Evolutionary conservation across 257 asterid species (phyloP).

Genomic region (Cruciata laevipes): DNA sequence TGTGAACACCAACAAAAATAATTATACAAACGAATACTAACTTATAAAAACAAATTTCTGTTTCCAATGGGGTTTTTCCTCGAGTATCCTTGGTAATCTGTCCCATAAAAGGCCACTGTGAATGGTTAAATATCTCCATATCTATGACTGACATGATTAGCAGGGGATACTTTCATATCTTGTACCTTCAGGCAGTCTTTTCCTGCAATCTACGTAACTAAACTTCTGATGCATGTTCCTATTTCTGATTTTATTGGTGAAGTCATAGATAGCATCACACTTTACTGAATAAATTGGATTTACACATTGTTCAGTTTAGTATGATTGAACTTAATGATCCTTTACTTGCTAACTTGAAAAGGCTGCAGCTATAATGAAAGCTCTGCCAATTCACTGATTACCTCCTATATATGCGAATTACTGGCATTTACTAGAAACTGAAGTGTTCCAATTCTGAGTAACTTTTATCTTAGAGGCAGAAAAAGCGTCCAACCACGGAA

Average conservation of each 20-base stretch:
- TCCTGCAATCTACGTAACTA: not conserved
- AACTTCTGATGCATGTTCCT: not conserved
- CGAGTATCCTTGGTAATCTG: not conserved
- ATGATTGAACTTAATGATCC: not conserved
- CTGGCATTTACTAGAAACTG: not conserved
- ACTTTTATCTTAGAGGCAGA: conserved; percentile 23
- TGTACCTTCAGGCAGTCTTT: not conserved
- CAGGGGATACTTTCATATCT: not conserved
- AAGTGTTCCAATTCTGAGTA: not conserved
- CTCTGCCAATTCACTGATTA: not conserved
- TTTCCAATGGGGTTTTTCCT: not conserved
- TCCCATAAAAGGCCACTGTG: not conserved
- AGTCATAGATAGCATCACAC: not conserved
- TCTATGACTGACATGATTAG: not conserved
- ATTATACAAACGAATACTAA: not conserved
- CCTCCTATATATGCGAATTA: not conserved
- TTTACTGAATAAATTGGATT: not conserved
- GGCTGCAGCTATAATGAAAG: conserved; percentile 1
- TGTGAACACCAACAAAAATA: not conserved
- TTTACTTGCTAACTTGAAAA: not conserved
- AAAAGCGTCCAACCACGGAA: conserved; percentile 14
- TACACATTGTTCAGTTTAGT: not conserved
- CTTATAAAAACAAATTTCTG: not conserved
- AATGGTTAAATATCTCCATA: not conserved
- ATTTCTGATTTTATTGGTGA: not conserved